These are phyloP conservation scores for Pythium angustatum DNA, from an alignment of 352 stramenopile genomes.

Conservation along the genomic window DNA sequence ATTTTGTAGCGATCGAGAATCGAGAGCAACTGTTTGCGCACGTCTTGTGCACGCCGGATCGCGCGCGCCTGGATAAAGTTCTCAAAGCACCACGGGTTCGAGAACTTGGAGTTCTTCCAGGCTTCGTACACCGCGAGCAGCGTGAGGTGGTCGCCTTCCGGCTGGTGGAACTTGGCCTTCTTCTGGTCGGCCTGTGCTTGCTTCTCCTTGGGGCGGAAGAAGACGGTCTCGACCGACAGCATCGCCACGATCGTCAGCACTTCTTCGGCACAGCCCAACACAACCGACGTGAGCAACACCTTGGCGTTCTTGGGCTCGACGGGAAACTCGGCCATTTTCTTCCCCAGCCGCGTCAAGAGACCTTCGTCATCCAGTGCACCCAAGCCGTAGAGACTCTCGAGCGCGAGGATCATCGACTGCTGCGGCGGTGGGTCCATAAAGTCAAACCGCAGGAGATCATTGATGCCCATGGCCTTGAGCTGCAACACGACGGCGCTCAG, in stretches of 20 bases:
- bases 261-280: conserved; percentile 98
- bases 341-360: conserved; percentile 89
- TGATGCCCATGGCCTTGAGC: conserved; percentile 99
- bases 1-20: conserved; percentile 99
- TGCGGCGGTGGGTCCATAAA: conserved; percentile 99
- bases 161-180: conserved; percentile 99
- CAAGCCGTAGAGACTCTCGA: conserved; percentile 97
- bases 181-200: conserved; percentile 99
- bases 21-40: conserved; percentile 98
- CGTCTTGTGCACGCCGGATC: conserved; percentile 97
- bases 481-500: conserved; percentile 98
- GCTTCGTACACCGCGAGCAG: conserved; percentile 97
- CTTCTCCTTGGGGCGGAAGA: conserved; percentile 99
- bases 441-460: conserved; percentile 99
- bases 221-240: conserved; percentile 98
- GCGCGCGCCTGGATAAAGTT: conserved; percentile 98
- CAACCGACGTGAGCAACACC: conserved; percentile 97
- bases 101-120: conserved; percentile 98
- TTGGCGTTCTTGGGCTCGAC: conserved; percentile 99
- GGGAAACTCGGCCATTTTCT: conserved; percentile 99
- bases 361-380: conserved; percentile 98
- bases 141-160: conserved; percentile 98
- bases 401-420: conserved; percentile 95
- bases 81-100: conserved; percentile 99
- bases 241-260: conserved; percentile 99